A percentile compares a stretch with the other conserved stretches of the same genome.
phyloP scores from a whole-genome alignment of 495 filamentous ascomycete species.

The Hypoxylon lenormandii region DNA sequence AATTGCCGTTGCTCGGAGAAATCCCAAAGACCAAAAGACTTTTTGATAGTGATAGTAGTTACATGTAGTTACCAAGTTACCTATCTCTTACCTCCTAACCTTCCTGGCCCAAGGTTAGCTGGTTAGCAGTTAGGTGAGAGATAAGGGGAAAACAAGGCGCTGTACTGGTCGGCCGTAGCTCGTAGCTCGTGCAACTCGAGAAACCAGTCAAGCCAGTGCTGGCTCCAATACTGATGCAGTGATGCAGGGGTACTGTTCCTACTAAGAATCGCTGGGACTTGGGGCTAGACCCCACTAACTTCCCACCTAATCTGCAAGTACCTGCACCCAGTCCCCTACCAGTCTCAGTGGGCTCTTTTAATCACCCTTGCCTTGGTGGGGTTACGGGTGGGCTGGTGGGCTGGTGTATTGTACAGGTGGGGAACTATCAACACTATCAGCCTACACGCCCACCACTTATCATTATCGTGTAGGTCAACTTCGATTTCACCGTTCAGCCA shows the following conservation, averaged over 20 bases:
- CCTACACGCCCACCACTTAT: constrained; percentile 31
- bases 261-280: not conserved
- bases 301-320: constrained; percentile 2
- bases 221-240: not conserved
- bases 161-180: not conserved
- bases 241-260: not conserved
- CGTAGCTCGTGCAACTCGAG: constrained; percentile 1
- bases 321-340: not conserved
- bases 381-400: constrained; percentile 19
- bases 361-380: not conserved
- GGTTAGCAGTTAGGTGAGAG: not conserved
- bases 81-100: too few relatives aligned
- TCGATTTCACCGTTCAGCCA: not conserved
- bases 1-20: constrained; percentile 33
- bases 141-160: not conserved
- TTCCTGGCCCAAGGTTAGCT: too few relatives aligned
- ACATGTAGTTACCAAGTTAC: not conserved
- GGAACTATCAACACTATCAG: constrained; percentile 11
- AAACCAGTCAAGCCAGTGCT: not conserved
- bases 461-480: constrained; percentile 25
- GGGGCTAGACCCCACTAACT: constrained; percentile 21
- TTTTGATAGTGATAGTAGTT: not conserved
- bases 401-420: constrained; percentile 1
- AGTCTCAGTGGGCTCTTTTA: not conserved
- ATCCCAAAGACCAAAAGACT: not conserved